Base-by-base conservation (phyloP, 2,329 filamentous ascomycete genomes). In the Ceratocystis harringtonii region DNA sequence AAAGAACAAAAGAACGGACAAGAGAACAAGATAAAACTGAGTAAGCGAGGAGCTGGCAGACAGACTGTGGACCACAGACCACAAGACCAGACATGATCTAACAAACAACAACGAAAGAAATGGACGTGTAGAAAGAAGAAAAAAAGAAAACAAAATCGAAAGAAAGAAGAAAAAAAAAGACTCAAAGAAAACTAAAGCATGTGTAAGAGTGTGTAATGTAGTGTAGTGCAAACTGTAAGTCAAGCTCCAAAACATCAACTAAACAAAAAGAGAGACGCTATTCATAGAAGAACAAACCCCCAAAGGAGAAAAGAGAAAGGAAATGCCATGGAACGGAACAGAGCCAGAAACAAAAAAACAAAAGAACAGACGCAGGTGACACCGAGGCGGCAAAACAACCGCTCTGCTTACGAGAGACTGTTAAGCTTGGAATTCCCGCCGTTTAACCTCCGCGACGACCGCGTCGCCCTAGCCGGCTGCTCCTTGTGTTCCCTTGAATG, bases 361-460 rank as follows among this genome's bases (percentile, higher is more conserved):
- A 57, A 44, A 15, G 15, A 32, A n/a, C 19, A 19, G 41, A 10
- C 32, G 12, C 41, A 43, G 17, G 58, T 12, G 30, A 19, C 36
- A 15, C 36, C 10, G 28, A 61, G 22, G n/a, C n/a, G 7, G 6
- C n/a, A n/a, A 7, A n/a, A 0, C 8, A n/a, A 7, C 48, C 48
- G 10, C 15, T 25, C 3, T 22, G n/a, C 22, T 52, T 44, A 52
- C n/a, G 45, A 52, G 22, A 66, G 61, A n/a, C 55, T 61, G 64
- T 48, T 43, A 58, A 67, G 61, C 61, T 68, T 66, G 10, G 66
- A 36, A 19, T 61, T 45, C 8, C 44, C 57, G 19, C 67, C 67
- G 62, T 68, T 68, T 64, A 63, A 55, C 30, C 52, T 43, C 50
- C 52, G 43, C 15, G 65, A 67, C 36, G 65, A 67, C 55, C 63